phyloP scores from a whole-genome alignment of 257 asterid genomes.

The Solanum stenotomum region DNA sequence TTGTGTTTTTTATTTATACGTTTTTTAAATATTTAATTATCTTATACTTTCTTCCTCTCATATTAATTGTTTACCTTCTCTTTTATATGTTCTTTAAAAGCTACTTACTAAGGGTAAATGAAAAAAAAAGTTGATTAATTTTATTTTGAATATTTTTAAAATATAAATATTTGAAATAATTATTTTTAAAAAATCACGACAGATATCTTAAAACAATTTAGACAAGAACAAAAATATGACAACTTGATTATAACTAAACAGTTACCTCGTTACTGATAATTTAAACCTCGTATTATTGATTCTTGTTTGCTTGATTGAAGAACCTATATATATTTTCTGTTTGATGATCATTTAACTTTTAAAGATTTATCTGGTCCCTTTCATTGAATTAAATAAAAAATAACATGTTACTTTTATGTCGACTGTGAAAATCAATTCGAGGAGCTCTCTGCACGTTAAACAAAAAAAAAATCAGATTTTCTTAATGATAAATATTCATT shows the following conservation, averaged over 20 bases:
- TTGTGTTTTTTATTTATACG: rapidly evolving
- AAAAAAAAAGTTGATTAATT: too few species aligned
- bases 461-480: not conserved
- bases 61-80: too few species aligned
- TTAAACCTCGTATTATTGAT: not conserved
- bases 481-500: not conserved
- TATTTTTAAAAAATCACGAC: rapidly evolving
- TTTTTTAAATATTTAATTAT: too few species aligned
- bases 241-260: not conserved
- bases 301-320: too few species aligned
- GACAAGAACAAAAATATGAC: not conserved
- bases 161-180: too few species aligned
- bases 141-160: too few species aligned
- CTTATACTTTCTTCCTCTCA: too few species aligned
- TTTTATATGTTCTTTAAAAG: not conserved
- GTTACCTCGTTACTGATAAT: not conserved
- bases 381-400: not conserved
- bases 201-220: too few species aligned
- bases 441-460: not conserved
- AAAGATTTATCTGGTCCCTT: not conserved
- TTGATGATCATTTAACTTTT: not conserved
- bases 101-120: not conserved
- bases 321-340: not conserved
- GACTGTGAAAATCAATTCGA: not conserved
- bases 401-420: not conserved